Percentiles rank a stretch among this genome's conserved stretches.
Evolutionary conservation across 108 stramenopile species (phyloP).

Genomic region (Pseudonitzschia multistriata): DNA sequence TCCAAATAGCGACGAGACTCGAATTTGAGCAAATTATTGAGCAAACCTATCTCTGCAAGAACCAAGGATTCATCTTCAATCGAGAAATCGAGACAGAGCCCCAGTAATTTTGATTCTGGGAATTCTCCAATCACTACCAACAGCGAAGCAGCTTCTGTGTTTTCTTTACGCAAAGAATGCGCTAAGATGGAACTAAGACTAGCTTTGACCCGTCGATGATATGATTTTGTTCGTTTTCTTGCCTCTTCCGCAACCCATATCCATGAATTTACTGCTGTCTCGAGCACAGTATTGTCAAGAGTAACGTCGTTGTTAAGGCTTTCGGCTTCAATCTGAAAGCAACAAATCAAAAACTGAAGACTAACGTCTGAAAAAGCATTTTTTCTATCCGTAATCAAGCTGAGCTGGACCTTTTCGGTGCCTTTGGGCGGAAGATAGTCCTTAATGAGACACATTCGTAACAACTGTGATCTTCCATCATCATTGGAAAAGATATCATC

Average conservation of each 20-base stretch:
- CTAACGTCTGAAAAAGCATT: background rate
- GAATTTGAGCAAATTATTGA: background rate
- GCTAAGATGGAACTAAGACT: background rate
- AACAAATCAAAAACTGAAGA: conserved; percentile 2
- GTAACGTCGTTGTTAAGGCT: background rate
- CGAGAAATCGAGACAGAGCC: conserved; percentile 18
- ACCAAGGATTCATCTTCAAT: background rate
- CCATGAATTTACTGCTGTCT: conserved; percentile 11
- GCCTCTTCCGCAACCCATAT: conserved; percentile 6
- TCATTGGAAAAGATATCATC: background rate
- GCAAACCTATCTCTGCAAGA: conserved; percentile 2
- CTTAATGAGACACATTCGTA: conserved; percentile 7
- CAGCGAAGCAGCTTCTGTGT: background rate
- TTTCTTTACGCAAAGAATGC: background rate
- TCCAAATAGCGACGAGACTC: background rate
- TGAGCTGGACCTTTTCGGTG: conserved; percentile 13
- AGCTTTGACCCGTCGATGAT: background rate
- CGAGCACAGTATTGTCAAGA: background rate
- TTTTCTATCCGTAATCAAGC: conserved; percentile 6
- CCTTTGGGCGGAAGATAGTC: background rate
- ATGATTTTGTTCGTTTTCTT: background rate
- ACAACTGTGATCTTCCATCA: background rate
- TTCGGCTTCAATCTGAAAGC: conserved; percentile 1
- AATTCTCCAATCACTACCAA: background rate
- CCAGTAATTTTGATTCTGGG: background rate